A percentile compares a stretch with the other conserved stretches of the same genome.
These are phyloP conservation scores for Plantago lanceolata DNA, from an alignment of 305 asterid species.

Conservation along the genomic window DNA sequence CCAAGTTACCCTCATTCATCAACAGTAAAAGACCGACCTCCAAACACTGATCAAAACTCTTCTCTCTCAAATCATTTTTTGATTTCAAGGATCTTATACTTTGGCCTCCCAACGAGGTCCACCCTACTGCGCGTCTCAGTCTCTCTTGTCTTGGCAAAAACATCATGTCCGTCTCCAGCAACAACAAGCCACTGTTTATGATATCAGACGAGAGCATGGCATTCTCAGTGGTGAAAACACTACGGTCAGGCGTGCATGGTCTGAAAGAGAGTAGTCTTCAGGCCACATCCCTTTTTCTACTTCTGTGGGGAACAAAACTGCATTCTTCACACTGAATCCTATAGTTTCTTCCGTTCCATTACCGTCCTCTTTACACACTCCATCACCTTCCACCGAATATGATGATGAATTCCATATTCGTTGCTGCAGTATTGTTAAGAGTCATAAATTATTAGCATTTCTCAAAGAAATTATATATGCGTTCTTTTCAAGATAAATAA, in stretches of 20 bases:
- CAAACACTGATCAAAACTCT: background rate
- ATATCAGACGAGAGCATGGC: conserved; percentile 63
- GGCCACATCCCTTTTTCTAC: conserved; percentile 97
- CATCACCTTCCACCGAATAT: conserved; percentile 50
- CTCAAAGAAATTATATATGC: background rate
- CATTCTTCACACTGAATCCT: conserved; percentile 83
- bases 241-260: conserved; percentile 89
- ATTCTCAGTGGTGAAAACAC: conserved; percentile 82
- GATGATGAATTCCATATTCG: conserved; percentile 70
- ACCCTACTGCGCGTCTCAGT: background rate
- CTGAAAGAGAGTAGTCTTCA: conserved; percentile 85
- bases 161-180: conserved; percentile 1
- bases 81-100: background rate
- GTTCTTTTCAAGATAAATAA: background rate
- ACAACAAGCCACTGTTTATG: conserved; percentile 15
- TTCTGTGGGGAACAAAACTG: conserved; percentile 88
- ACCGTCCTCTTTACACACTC: conserved; percentile 35
- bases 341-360: conserved; percentile 59
- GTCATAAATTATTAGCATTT: background rate
- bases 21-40: background rate
- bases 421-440: conserved; percentile 38
- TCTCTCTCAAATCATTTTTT: too few relatives aligned
- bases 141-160: conserved; percentile 8
- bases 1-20: background rate
- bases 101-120: too few relatives aligned